Percentiles rank a stretch among this genome's conserved stretches.
phyloP scores from a whole-genome alignment of 352 stramenopile species.

The Globisporangium alternatum region DNA sequence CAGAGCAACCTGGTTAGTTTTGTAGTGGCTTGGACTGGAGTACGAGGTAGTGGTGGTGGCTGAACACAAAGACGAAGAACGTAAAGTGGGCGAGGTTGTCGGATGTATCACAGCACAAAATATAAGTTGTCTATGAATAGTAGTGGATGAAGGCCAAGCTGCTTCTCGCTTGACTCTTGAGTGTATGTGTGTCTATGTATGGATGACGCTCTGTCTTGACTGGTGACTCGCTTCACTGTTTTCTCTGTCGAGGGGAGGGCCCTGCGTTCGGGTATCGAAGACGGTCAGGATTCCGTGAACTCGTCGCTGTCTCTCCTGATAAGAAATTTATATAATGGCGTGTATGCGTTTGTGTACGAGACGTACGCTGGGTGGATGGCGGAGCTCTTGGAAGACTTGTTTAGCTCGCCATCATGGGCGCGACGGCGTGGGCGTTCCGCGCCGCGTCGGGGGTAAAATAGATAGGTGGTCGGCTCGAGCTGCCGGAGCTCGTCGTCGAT shows the following conservation, averaged over 20 bases:
- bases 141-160: not conserved
- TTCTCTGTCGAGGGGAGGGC: not conserved
- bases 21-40: too few species aligned
- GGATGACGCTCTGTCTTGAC: not conserved
- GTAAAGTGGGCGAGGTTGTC: not conserved
- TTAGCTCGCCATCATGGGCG: conserved; percentile 18
- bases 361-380: too few species aligned
- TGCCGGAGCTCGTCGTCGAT: not conserved
- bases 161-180: not conserved
- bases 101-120: conserved; percentile 1
- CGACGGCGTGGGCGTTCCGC: conserved; percentile 10
- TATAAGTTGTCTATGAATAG: conserved; percentile 17
- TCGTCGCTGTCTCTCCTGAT: conserved; percentile 4
- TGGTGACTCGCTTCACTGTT: not conserved
- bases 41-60: not conserved
- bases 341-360: not conserved
- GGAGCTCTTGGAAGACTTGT: not conserved
- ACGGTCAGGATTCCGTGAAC: not conserved
- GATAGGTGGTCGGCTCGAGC: conserved; percentile 8
- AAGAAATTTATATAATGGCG: conserved; percentile 7
- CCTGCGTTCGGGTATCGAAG: not conserved
- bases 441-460: conserved; percentile 13
- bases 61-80: not conserved
- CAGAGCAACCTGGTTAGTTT: not conserved
- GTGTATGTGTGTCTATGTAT: not conserved